Conservation (phyloP, 1,284 basidiomycete species). For the Irpex lacteus region DNA sequence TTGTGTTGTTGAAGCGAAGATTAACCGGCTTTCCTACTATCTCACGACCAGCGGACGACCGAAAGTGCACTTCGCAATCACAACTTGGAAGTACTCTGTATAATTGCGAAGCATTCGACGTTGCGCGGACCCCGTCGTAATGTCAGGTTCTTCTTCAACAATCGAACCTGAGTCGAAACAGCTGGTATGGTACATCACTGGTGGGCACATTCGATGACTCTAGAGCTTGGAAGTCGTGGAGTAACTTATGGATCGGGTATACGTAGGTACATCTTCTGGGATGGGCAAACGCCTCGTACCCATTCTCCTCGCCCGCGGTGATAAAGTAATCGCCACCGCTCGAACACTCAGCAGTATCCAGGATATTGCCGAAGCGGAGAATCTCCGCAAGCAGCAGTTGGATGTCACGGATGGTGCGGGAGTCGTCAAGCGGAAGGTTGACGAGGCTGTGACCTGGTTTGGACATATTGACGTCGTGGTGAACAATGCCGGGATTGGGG, state of each 20-base stretch:
- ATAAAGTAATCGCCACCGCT: constrained; percentile 36
- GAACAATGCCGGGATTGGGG: constrained; percentile 48
- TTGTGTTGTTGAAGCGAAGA: not conserved
- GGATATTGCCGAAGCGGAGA: constrained; percentile 21
- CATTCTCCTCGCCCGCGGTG: constrained; percentile 29
- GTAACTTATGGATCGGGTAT: not conserved
- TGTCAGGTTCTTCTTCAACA: not conserved
- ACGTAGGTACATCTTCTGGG: constrained; percentile 28
- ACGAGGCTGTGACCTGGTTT: constrained; percentile 39
- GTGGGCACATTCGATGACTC: not conserved
- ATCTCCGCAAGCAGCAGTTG: constrained; percentile 29
- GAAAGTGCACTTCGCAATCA: not conserved
- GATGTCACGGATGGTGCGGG: constrained; percentile 32
- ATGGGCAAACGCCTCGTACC: constrained; percentile 32
- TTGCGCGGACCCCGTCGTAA: not conserved
- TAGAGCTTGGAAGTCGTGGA: too few species aligned
- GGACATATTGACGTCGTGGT: constrained; percentile 54
- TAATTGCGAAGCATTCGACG: not conserved
- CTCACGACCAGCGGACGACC: not conserved
- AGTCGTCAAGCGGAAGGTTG: constrained; percentile 31
- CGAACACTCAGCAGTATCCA: constrained; percentile 27
- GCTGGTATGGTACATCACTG: constrained; percentile 13
- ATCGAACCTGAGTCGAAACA: not conserved
- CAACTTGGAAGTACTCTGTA: not conserved
- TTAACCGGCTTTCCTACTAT: not conserved